These are phyloP conservation scores for Recurvomyces mirabilis DNA, from an alignment of 495 filamentous ascomycete species.

Conservation along the genomic window DNA sequence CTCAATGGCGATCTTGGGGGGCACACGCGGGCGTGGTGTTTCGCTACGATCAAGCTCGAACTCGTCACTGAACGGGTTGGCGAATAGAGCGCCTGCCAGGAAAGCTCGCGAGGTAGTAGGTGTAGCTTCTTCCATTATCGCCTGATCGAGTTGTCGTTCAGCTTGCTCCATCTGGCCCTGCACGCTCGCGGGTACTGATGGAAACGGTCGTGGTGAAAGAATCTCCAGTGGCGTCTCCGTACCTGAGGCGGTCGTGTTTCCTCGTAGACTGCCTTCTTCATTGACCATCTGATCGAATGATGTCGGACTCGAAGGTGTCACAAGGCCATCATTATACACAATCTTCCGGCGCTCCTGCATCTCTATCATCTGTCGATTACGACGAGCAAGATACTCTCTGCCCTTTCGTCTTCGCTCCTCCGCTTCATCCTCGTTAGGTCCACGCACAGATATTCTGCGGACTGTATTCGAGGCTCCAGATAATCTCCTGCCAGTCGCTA, in stretches of 20 bases:
- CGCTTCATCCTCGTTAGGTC: constrained; percentile 13
- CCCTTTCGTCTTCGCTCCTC: constrained; percentile 18
- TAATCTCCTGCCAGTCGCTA: constrained; percentile 12
- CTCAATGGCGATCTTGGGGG: constrained; percentile 16
- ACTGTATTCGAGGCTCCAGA: background rate
- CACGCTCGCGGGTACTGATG: background rate
- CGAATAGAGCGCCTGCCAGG: constrained; percentile 6
- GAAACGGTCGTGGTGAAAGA: no score
- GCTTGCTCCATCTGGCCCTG: constrained; percentile 10
- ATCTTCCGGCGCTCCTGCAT: constrained; percentile 10
- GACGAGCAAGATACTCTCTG: constrained; percentile 16
- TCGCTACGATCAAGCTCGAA: constrained; percentile 12
- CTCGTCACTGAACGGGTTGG: constrained; percentile 18
- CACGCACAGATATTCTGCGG: constrained; percentile 11
- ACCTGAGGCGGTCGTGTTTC: background rate
- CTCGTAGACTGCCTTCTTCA: constrained; percentile 11
- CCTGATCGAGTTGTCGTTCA: constrained; percentile 1
- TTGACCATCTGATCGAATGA: constrained; percentile 19
- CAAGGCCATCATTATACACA: background rate
- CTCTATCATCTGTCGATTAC: constrained; percentile 19
- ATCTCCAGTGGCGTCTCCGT: constrained; percentile 2
- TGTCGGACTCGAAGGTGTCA: constrained; percentile 3
- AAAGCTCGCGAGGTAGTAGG: constrained; percentile 1
- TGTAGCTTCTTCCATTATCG: constrained; percentile 7
- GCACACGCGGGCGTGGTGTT: constrained; percentile 14